Conservation (phyloP, 1,284 basidiomycete genomes). For the Melanopsichium pennsylvanicum region DNA sequence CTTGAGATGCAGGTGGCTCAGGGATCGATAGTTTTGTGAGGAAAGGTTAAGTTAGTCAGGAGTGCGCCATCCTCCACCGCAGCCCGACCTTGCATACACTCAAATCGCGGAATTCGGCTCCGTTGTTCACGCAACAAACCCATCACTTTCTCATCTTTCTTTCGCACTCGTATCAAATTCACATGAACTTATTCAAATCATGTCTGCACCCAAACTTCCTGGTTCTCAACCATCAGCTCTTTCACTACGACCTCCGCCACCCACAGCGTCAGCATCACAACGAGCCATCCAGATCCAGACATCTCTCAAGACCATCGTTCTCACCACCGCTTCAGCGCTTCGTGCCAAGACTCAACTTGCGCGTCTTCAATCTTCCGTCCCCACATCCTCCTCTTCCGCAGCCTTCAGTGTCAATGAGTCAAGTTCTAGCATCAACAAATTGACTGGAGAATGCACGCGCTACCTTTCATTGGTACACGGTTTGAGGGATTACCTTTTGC, state of each 20-base stretch:
- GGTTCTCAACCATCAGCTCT: constrained; percentile 3
- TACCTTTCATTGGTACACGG: constrained; percentile 41
- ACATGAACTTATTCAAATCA: no score
- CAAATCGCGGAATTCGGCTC: constrained; percentile 31
- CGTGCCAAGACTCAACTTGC: constrained; percentile 36
- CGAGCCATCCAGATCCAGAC: constrained; percentile 37
- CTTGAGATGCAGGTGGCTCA: no score
- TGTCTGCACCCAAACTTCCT: constrained; percentile 21
- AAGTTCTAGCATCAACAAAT: constrained; percentile 22
- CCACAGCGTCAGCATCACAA: constrained; percentile 5
- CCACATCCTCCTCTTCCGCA: constrained; percentile 8
- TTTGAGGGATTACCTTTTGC: constrained; percentile 34
- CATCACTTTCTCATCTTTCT: not conserved
- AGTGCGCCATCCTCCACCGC: constrained; percentile 14
- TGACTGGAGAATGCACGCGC: constrained; percentile 30
- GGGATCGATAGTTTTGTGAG: not conserved
- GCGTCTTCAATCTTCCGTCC: constrained; percentile 10
- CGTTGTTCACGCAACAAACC: not conserved
- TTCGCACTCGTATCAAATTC: no score
- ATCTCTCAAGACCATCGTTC: constrained; percentile 39
- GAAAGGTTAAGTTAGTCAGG: no score
- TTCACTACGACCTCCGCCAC: not conserved
- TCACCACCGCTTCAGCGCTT: constrained; percentile 39
- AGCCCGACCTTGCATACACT: no score
- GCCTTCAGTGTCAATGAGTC: constrained; percentile 9